Evolutionary conservation across 108 stramenopile species (phyloP).

Genomic region (Mayamaea pseudoterrestris): DNA sequence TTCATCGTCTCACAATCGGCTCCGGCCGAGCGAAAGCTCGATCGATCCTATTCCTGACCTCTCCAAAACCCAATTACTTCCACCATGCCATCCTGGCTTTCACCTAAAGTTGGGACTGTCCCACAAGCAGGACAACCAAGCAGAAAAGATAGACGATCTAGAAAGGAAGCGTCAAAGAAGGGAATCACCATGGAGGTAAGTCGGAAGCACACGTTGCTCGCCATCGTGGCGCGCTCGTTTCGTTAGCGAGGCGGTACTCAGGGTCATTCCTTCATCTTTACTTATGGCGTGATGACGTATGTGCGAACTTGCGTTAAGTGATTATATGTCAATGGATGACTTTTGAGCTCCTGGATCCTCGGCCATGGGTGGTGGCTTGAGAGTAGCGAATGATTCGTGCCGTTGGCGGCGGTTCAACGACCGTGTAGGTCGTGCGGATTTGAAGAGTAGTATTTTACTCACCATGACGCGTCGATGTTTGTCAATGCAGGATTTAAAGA

Average conservation of each 20-base stretch:
- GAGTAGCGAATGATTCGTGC: slow-evolving; percentile 3
- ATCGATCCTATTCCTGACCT: too few relatives aligned
- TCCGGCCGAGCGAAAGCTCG: too few relatives aligned
- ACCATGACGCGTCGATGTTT: not conserved
- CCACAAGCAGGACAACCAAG: slow-evolving; percentile 30
- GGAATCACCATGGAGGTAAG: slow-evolving; percentile 85
- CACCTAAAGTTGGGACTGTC: slow-evolving; percentile 62
- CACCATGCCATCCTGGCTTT: slow-evolving; percentile 27
- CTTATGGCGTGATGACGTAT: not conserved
- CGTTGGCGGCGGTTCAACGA: not conserved
- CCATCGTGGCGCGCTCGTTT: slow-evolving; percentile 1
- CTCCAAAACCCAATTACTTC: too few relatives aligned
- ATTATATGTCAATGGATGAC: not conserved
- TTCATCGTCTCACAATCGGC: too few relatives aligned
- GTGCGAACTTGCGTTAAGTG: not conserved
- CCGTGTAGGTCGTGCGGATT: too few relatives aligned
- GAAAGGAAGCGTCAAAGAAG: slow-evolving; percentile 19
- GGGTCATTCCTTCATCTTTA: not conserved
- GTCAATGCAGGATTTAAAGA: slow-evolving; percentile 49
- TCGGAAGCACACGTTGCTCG: not conserved
- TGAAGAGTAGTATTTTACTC: not conserved
- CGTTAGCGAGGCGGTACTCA: not conserved
- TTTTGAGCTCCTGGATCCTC: too few relatives aligned
- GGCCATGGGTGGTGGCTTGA: too few relatives aligned
- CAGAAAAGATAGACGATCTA: slow-evolving; percentile 13